A percentile compares a stretch with the other conserved stretches of the same genome.
Conservation (phyloP, 75 land plant genomes). For the Selaginella tamariscina region DNA sequence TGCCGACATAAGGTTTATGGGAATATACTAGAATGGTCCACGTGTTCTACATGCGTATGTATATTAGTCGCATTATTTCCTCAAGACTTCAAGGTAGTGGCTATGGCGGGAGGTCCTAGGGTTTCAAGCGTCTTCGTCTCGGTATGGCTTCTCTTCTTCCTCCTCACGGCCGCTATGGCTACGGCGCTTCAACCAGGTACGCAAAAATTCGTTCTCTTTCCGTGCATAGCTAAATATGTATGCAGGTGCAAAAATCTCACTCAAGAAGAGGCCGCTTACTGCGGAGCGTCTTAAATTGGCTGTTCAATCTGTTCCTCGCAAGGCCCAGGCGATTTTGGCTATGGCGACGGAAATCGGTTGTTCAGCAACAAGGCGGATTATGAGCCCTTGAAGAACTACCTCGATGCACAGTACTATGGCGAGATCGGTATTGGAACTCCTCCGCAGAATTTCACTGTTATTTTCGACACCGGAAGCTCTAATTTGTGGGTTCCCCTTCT, state of each 20-base stretch:
- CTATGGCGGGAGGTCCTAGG: slow-evolving; percentile 4
- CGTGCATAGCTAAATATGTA: no score
- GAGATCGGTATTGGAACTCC: slow-evolving; percentile 34
- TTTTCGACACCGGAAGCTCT: slow-evolving; percentile 35
- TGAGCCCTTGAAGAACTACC: slow-evolving; percentile 23
- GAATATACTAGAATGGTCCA: no score
- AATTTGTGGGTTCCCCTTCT: slow-evolving; percentile 40
- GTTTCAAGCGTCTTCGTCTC: not conserved
- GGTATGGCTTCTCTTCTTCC: not conserved
- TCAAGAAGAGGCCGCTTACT: not conserved
- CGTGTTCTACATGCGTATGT: no score
- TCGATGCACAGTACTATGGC: slow-evolving; percentile 43
- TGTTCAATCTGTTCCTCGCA: not conserved
- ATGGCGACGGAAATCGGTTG: not conserved
- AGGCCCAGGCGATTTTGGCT: not conserved
- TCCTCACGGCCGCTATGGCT: not conserved
- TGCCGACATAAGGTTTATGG: no score
- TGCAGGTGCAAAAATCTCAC: no score
- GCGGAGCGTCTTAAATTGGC: not conserved
- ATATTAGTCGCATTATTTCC: no score
- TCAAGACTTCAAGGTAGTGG: no score
- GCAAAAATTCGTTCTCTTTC: no score
- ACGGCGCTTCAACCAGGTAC: no score
- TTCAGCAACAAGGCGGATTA: not conserved
- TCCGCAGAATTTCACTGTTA: slow-evolving; percentile 24